Conservation (phyloP, 331 rosid species). For the Ulmus americana region DNA sequence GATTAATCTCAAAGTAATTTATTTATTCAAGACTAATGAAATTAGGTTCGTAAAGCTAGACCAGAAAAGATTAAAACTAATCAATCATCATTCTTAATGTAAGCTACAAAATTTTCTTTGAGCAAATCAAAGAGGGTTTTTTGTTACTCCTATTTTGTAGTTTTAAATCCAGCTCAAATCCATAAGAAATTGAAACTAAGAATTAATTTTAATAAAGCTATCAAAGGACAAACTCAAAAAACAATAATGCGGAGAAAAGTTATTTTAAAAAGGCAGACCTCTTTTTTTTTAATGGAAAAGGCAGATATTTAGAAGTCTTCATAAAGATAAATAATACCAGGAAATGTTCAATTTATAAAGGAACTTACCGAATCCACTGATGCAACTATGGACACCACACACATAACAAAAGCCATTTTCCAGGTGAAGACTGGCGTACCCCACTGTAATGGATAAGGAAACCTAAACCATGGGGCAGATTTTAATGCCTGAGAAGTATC, state of each 20-base stretch:
- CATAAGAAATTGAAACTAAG: neutral
- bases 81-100: neutral
- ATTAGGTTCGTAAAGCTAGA: too few relatives aligned
- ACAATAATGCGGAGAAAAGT: neutral
- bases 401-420: conserved; percentile 94
- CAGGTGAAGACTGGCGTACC: conserved; percentile 97
- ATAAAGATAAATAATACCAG: conserved; percentile 1
- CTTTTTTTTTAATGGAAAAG: neutral
- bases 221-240: neutral
- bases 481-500: conserved; percentile 77
- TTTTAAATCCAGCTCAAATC: neutral
- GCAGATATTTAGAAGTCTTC: neutral
- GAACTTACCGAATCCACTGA: conserved; percentile 96
- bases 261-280: too few relatives aligned
- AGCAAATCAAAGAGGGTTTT: neutral
- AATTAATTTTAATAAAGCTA: too few relatives aligned
- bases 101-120: neutral
- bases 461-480: conserved; percentile 93
- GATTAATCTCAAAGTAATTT: too few relatives aligned
- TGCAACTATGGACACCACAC: conserved; percentile 81
- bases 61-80: neutral
- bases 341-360: conserved; percentile 12
- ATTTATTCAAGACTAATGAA: too few relatives aligned
- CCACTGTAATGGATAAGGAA: conserved; percentile 98
- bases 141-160: neutral